phyloP scores from a whole-genome alignment of 1,284 basidiomycete species.

The Sanguinoderma infundibulare region DNA sequence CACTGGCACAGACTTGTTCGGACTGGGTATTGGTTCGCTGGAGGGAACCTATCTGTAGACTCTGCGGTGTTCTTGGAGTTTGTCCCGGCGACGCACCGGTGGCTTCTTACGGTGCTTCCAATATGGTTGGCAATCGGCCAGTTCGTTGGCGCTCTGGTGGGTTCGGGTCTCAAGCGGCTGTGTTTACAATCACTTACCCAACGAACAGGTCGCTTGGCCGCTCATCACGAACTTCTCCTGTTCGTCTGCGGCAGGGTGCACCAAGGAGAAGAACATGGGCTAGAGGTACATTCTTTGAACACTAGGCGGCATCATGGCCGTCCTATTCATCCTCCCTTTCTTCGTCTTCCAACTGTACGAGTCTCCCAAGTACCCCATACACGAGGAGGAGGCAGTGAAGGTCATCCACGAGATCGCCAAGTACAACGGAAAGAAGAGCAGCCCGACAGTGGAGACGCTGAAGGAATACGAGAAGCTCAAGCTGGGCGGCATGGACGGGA shows the following conservation, averaged over 20 bases:
- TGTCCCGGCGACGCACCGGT: constrained; percentile 62
- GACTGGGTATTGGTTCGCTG: too few species aligned
- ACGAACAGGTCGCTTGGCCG: constrained; percentile 52
- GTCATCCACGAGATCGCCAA: constrained; percentile 70
- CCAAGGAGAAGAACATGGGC: constrained; percentile 57
- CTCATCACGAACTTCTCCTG: constrained; percentile 65
- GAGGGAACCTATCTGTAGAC: constrained; percentile 78
- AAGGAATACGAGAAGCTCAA: constrained; percentile 8
- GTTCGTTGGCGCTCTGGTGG: constrained; percentile 57
- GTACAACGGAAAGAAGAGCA: constrained; percentile 59
- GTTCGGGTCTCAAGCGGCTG: constrained; percentile 59
- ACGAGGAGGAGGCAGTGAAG: constrained; percentile 70
- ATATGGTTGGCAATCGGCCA: constrained; percentile 71
- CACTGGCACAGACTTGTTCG: too few species aligned
- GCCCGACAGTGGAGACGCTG: constrained; percentile 46
- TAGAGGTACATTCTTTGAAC: constrained; percentile 73
- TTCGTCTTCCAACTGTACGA: constrained; percentile 74
- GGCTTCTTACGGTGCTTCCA: constrained; percentile 62
- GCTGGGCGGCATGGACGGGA: too few species aligned
- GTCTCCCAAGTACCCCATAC: constrained; percentile 74
- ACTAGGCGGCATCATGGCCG: constrained; percentile 62
- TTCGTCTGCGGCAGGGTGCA: constrained; percentile 39
- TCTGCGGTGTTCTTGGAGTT: constrained; percentile 77
- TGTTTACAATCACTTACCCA: constrained; percentile 51
- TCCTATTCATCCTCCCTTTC: constrained; percentile 69